Percentiles rank a stretch among this genome's conserved stretches.
phyloP scores from a whole-genome alignment of 2,329 filamentous ascomycete species.

The Apiospora rasikravindrae region DNA sequence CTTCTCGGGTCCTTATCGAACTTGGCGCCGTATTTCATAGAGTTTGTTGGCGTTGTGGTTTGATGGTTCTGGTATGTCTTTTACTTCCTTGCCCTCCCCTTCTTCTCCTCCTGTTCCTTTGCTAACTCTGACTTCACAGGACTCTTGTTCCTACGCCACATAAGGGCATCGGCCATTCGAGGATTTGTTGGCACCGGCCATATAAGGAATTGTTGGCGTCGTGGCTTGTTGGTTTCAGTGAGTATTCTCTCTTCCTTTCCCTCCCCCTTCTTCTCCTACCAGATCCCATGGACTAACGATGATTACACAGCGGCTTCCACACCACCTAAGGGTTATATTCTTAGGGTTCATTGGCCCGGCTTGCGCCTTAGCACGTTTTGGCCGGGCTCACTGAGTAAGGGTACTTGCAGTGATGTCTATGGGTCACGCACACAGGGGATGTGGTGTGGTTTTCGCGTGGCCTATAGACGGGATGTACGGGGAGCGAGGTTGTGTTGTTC shows the following conservation, averaged over 20 bases:
- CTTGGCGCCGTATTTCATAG: constrained; percentile 6
- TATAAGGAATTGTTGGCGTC: background rate
- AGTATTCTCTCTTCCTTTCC: background rate
- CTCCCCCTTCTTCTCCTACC: background rate
- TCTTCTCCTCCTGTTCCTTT: background rate
- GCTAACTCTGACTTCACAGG: background rate
- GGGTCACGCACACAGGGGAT: background rate
- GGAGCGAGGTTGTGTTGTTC: constrained; percentile 12
- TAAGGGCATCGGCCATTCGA: background rate
- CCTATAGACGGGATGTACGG: background rate
- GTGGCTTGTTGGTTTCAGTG: background rate
- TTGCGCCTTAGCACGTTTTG: background rate
- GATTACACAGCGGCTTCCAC: background rate
- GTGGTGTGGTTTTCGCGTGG: constrained; percentile 3
- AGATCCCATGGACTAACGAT: background rate
- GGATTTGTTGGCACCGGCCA: background rate
- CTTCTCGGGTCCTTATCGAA: background rate
- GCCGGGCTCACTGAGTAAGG: background rate
- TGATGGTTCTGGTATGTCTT: background rate
- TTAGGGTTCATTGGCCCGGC: background rate
- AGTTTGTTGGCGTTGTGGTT: background rate
- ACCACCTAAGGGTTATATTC: background rate
- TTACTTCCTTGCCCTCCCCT: background rate
- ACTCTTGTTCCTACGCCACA: background rate
- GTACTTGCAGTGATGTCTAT: background rate